Evolutionary conservation across 2,329 filamentous ascomycete genomes (phyloP), one percentile per base, ranked within the genome.

Genomic region (Leptoxyphium fumago): DNA sequence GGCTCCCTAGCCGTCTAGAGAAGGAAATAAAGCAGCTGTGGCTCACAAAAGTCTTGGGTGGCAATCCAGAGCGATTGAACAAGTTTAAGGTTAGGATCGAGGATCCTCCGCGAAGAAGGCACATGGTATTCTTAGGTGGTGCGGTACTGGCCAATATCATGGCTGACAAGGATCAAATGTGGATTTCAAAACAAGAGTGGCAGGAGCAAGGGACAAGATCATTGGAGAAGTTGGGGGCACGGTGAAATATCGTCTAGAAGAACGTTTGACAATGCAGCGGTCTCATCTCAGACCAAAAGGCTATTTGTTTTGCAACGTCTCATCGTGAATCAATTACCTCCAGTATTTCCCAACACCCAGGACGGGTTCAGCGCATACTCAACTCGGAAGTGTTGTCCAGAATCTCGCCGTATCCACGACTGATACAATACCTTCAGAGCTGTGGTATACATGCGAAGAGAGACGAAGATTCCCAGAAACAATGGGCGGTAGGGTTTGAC

Each of bases 41-140:
- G 91, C 76, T 98, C 52, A 95, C 89, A 44, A 81, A 82, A 52
- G 87, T 95, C 38, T 71, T 98, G 54, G 77, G 81, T 46, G 88
- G 89, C 46, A 87, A 98, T 65, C 89, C 91, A 1, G 89, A 96
- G 68, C 78, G 91, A 53, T 66, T 98, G 59, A 85, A 78, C 58
- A 98, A 96, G 79, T 98, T 98, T 76, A 98, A 96, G 77, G 89
- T 98, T 53, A 79, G 91, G 64, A 96, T 98, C 72, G 91, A 98
- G 65, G 91, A 98, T 64, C 91, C 91, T 42, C 91, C 91, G 29
- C 77, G 91, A 67, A 78, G 91, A 69, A 77, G 89, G 66, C 91
- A 98, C 72, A 96, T 98, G 88, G 91, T 98, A n/a, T 96, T 98
- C 74, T 69, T 98, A 45, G 91, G 91, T 46, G 91, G 91, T 55